phyloP scores from a whole-genome alignment of 2,329 filamentous ascomycete genomes.

The Trichothecium roseum region DNA sequence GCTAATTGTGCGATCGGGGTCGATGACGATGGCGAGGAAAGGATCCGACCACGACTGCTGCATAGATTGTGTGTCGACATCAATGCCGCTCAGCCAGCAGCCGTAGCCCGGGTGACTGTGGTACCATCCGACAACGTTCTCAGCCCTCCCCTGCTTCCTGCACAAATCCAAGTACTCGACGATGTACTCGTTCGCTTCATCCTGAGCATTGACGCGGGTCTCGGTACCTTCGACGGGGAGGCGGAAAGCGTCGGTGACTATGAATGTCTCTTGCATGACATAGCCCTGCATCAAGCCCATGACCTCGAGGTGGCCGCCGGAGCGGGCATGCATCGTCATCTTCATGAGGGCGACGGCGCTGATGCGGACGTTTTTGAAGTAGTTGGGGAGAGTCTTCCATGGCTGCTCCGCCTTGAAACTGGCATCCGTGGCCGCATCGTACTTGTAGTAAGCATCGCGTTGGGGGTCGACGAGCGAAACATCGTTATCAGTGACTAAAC shows the following conservation, averaged over 20 bases:
- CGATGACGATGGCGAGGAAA: slow-evolving; percentile 91
- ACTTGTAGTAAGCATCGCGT: slow-evolving; percentile 86
- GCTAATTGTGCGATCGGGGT: slow-evolving; percentile 89
- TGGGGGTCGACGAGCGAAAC: slow-evolving; percentile 73
- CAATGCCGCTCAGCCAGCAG: slow-evolving; percentile 95
- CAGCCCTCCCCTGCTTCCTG: slow-evolving; percentile 65
- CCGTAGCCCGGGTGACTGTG: slow-evolving; percentile 96
- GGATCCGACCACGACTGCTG: slow-evolving; percentile 84
- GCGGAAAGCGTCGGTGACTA: slow-evolving; percentile 89
- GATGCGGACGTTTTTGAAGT: slow-evolving; percentile 92
- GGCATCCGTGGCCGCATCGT: slow-evolving; percentile 37
- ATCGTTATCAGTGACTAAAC: slow-evolving; percentile 75
- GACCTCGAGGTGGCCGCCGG: slow-evolving; percentile 81
- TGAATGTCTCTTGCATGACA: slow-evolving; percentile 71
- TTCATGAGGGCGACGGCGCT: slow-evolving; percentile 90
- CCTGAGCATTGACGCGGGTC: slow-evolving; percentile 91
- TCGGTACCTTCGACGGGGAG: slow-evolving; percentile 97
- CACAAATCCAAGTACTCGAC: slow-evolving; percentile 71
- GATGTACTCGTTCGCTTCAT: slow-evolving; percentile 95
- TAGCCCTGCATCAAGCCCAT: slow-evolving; percentile 99
- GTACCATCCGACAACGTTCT: slow-evolving; percentile 97
- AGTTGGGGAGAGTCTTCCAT: slow-evolving; percentile 68
- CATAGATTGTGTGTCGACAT: slow-evolving; percentile 76
- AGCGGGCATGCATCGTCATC: slow-evolving; percentile 99
- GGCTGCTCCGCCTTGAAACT: slow-evolving; percentile 61